Percentiles rank a stretch among this genome's conserved stretches.
Conservation (phyloP, 108 stramenopile species). For the Nitzschia palea region DNA sequence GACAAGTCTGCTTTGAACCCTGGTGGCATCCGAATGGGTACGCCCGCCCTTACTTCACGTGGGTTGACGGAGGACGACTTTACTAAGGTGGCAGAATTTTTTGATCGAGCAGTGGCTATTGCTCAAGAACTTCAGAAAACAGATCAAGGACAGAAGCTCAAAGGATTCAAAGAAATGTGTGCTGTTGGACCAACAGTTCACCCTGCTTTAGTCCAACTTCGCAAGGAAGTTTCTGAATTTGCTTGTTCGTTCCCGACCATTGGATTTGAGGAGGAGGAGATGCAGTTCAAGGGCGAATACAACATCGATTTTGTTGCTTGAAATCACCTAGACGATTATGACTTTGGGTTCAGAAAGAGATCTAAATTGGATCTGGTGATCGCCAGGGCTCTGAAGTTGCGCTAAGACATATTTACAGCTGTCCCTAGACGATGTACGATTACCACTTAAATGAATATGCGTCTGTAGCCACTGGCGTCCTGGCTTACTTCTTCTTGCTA, state of each 20-base stretch:
- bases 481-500: slow-evolving; percentile 61
- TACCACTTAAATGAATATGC: neutral
- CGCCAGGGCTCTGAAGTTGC: too few species aligned
- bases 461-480: neutral
- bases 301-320: slow-evolving; percentile 83
- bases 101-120: slow-evolving; percentile 95
- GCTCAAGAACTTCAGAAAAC: slow-evolving; percentile 83
- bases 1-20: slow-evolving; percentile 94
- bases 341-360: neutral
- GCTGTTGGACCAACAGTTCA: slow-evolving; percentile 90
- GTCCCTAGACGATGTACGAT: neutral
- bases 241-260: slow-evolving; percentile 93
- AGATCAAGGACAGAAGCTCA: slow-evolving; percentile 85
- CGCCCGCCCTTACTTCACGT: slow-evolving; percentile 97
- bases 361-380: too few species aligned
- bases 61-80: slow-evolving; percentile 98
- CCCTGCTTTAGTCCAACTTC: slow-evolving; percentile 79
- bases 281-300: slow-evolving; percentile 85
- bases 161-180: slow-evolving; percentile 91
- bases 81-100: slow-evolving; percentile 92
- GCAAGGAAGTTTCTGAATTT: slow-evolving; percentile 92
- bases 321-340: neutral
- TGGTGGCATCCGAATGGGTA: slow-evolving; percentile 99
- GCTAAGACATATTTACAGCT: neutral
- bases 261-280: slow-evolving; percentile 91